Evolutionary conservation across 768 basidiomycete species (phyloP), one percentile per base, ranked within the genome.

Genomic region (Scleroderma citrinum): DNA sequence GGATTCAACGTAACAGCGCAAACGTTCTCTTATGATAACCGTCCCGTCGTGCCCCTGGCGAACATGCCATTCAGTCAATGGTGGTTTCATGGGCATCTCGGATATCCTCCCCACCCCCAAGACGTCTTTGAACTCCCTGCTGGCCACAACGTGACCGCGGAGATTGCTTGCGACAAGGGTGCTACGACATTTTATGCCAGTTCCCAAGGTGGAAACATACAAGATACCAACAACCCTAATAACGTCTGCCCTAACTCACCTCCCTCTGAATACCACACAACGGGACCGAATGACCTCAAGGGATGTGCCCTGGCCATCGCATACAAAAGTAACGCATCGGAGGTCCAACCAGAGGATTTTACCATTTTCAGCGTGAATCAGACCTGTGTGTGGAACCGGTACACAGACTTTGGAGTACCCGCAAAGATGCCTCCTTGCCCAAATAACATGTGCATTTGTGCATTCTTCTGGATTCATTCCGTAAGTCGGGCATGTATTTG

Each of bases 401-500:
- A 80, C 61, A 88, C 83, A 6, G 77, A 80, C 44, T 90, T 89
- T 55, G 59, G 75, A 41, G 83, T 90, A 5, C 88, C 87, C 0
- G 72, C 59, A 16, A 67, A 66, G 11, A 82, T 89, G 81, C 87
- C 87, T 0, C 69, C 82, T 8, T 88, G 86, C 56, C 82, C 83
- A 0, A 56, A 71, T 0, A 77, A 76, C 16, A 77, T 77, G 17
- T 88, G 85, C 57, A 73, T 73, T 29, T 90, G 85, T 63, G 78
- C 85, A 2, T 87, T 77, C 68, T 84, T 84, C 60, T 87, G 83
- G 85, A 79, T 85, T 21, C 82, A 87, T 62, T 75, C 78, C 0
- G 76, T 74, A 54, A 13, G 74, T 59, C 11, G 31, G 34, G n/a
- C 29, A n/a, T 17, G n/a, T 6, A 17, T 32, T 45, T 34, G 7